phyloP scores from a whole-genome alignment of 768 basidiomycete genomes.

The Boletus pseudo-olivaceus region DNA sequence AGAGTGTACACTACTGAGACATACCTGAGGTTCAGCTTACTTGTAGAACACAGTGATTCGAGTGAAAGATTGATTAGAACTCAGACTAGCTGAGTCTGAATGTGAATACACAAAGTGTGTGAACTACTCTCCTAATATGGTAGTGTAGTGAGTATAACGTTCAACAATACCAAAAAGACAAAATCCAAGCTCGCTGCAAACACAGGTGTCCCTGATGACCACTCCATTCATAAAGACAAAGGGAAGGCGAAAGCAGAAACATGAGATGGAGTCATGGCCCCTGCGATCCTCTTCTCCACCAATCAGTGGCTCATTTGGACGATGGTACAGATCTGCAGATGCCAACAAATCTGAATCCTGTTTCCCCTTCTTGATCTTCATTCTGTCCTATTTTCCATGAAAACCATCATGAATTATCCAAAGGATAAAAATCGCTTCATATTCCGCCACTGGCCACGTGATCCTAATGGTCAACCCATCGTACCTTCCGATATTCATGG shows the following conservation, averaged over 20 bases:
- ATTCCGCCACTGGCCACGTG: constrained; percentile 27
- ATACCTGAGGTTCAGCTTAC: no score
- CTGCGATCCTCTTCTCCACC: no score
- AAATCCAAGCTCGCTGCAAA: constrained; percentile 22
- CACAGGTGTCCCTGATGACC: constrained; percentile 15
- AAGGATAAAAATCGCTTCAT: constrained; percentile 9
- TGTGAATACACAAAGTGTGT: no score
- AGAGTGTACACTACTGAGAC: no score
- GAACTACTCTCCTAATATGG: no score
- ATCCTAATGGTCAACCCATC: constrained; percentile 22
- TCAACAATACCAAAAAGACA: constrained; percentile 12
- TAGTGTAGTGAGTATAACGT: no score
- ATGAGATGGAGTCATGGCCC: constrained; percentile 1
- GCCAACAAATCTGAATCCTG: not conserved
- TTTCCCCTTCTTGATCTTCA: constrained; percentile 9
- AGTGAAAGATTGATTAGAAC: no score
- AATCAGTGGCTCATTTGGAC: not conserved
- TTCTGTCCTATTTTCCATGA: not conserved
- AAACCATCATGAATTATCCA: not conserved
- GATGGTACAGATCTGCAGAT: not conserved
- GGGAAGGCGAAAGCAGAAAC: not conserved
- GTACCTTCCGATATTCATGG: constrained; percentile 8
- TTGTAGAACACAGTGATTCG: no score
- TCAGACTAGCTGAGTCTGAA: no score
- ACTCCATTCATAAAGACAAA: not conserved